Evolutionary conservation across 2,329 filamentous ascomycete species (phyloP), one percentile per base, ranked within the genome.

Genomic region (Ophiostoma ips): DNA sequence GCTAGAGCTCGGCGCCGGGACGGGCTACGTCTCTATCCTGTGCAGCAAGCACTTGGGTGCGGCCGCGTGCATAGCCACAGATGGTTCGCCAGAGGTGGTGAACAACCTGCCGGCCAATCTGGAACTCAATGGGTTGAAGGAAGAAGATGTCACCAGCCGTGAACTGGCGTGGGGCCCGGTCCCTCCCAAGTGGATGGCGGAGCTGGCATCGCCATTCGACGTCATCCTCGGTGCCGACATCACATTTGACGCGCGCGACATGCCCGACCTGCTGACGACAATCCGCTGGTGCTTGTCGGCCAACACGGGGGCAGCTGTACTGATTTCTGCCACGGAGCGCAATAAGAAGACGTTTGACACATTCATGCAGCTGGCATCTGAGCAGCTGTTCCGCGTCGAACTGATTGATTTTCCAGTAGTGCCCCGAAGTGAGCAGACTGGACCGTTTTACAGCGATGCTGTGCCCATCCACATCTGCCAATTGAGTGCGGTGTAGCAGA

Each of bases 201-300:
- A n/a, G 3, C 28, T 18, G 24, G 15, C n/a, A 2, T 13, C 21
- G 16, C 36, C 61, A 2, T 62, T 78, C 41, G 81, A 89, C 61
- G 64, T 86, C 5, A 73, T 89, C 2, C 64, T 90, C 28, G 86
- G 84, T 4, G 83, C 85, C 33, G 85, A 90, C 61, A 76, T 90
- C 63, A 89, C 83, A 1, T 90, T 89, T 63, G 84, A 90, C 60
- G 70, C 70, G 53, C 68, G 68, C 34, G 71, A 77, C 38, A 79
- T 84, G 46, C 76, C 79, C 0, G 68, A 76, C 1, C 68, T 90
- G 21, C 70, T 85, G 3, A 72, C 70, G 3, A 87, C 84, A 3
- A 46, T 55, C 1, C 46, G 36, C 1, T 47, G 36, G 28, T 51
- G 35, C 12, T 75, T 84, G 46, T 67, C 68, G 2, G 59, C 79